These are phyloP conservation scores for Aspergillus piperis DNA, from an alignment of 2,329 filamentous ascomycete species.

Conservation along the genomic window DNA sequence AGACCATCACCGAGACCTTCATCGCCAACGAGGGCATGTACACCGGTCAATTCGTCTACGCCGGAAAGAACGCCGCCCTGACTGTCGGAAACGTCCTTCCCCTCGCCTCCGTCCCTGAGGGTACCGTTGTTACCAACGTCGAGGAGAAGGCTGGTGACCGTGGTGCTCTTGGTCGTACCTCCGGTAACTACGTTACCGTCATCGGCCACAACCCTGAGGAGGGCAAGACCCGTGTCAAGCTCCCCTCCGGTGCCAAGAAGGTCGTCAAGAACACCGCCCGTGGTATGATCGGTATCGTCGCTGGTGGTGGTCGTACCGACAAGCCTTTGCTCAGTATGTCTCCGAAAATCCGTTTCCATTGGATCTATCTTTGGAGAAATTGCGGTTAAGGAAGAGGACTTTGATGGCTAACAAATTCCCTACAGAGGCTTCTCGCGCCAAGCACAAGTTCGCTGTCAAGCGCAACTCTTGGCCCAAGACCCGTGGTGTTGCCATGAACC, in stretches of 20 bases:
- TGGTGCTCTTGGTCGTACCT: conserved; percentile 93
- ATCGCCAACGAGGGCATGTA: conserved; percentile 99
- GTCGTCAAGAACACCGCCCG: conserved; percentile 86
- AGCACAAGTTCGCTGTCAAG: conserved; percentile 99
- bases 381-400: neutral
- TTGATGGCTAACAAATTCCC: conserved; percentile 42
- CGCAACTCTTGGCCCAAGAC: conserved; percentile 99
- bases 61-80: conserved; percentile 96
- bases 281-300: conserved; percentile 99
- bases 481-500: conserved; percentile 99
- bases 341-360: neutral
- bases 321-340: conserved; percentile 89
- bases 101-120: conserved; percentile 91
- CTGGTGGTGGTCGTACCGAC: conserved; percentile 98
- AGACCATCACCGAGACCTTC: conserved; percentile 97
- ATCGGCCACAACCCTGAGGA: conserved; percentile 98
- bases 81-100: conserved; percentile 98
- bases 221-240: conserved; percentile 99
- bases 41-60: conserved; percentile 99
- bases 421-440: conserved; percentile 95
- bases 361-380: neutral
- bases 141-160: conserved; percentile 99
- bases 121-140: conserved; percentile 98
- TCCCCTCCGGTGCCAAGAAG: conserved; percentile 99
- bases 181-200: conserved; percentile 98